A percentile compares a stretch with the other conserved stretches of the same genome.
These are phyloP conservation scores for Drosera spatulata DNA, from an alignment of 179 eudicot species.

Conservation along the genomic window DNA sequence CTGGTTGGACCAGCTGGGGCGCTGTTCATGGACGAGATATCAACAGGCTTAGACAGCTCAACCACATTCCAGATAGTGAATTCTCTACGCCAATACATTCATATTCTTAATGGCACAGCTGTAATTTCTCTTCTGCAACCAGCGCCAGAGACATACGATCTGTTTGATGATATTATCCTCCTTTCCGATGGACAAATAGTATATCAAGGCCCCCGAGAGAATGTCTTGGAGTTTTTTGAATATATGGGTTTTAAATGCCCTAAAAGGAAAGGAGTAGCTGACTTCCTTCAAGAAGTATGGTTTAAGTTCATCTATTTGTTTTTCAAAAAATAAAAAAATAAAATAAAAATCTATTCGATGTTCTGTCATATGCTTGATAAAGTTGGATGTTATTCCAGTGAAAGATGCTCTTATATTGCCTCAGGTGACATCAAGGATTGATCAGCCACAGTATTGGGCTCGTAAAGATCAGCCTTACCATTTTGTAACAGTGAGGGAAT, in stretches of 20 bases:
- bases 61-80: slow-evolving; percentile 37
- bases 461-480: slow-evolving; percentile 18
- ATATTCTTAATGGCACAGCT: slow-evolving; percentile 31
- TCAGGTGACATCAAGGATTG: slow-evolving; percentile 32
- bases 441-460: slow-evolving; percentile 34
- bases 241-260: slow-evolving; percentile 30
- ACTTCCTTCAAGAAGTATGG: slow-evolving; percentile 40
- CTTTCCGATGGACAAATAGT: slow-evolving; percentile 26
- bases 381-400: background rate
- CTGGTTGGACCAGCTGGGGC: slow-evolving; percentile 30
- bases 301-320: background rate
- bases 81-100: slow-evolving; percentile 13
- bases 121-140: slow-evolving; percentile 36
- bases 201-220: slow-evolving; percentile 33
- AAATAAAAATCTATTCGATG: too few relatives aligned
- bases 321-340: background rate
- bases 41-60: slow-evolving; percentile 39
- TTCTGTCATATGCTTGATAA: too few relatives aligned
- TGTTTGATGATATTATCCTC: slow-evolving; percentile 31
- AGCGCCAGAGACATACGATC: slow-evolving; percentile 20
- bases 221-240: slow-evolving; percentile 28
- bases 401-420: too few relatives aligned
- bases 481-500: slow-evolving; percentile 18
- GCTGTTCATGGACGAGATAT: slow-evolving; percentile 26
- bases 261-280: slow-evolving; percentile 34